These are phyloP conservation scores for Basidiobolus heterosporus DNA, from an alignment of 371 early-diverging fungal genomes.

Conservation along the genomic window DNA sequence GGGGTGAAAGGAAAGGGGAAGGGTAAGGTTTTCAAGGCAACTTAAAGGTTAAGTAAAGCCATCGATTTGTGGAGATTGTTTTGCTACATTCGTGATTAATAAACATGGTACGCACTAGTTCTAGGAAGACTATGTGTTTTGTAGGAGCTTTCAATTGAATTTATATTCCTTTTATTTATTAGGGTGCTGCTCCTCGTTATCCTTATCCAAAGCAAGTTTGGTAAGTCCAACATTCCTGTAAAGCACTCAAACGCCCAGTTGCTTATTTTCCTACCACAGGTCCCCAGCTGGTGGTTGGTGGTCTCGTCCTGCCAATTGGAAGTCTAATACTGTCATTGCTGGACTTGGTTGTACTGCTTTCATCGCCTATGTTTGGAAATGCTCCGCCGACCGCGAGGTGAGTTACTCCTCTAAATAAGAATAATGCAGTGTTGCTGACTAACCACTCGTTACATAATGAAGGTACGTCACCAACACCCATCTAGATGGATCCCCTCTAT, in stretches of 20 bases:
- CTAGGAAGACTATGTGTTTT: no score
- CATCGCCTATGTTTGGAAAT: constrained; percentile 3
- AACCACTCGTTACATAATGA: neutral
- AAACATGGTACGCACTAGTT: no score
- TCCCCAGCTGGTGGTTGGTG: constrained; percentile 9
- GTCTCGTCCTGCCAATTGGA: constrained; percentile 8
- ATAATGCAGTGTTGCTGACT: no score
- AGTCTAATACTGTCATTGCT: constrained; percentile 6
- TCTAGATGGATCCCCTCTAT: constrained; percentile 9
- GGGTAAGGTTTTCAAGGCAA: no score
- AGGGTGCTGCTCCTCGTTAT: constrained; percentile 16
- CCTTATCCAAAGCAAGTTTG: constrained; percentile 11
- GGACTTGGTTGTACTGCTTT: constrained; percentile 1
- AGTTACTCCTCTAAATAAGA: no score
- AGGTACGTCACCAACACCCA: constrained; percentile 7
- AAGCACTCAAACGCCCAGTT: neutral
- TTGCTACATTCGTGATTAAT: no score
- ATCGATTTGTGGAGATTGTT: no score
- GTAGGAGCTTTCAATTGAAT: no score
- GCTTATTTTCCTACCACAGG: neutral
- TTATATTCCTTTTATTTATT: constrained; percentile 8
- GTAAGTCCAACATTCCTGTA: constrained; percentile 1
- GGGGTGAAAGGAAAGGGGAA: no score
- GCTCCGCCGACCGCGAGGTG: constrained; percentile 5
- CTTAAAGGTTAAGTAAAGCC: no score